Percentiles rank a stretch among this genome's conserved stretches.
Evolutionary conservation across 2,329 filamentous ascomycete genomes (phyloP).

Genomic region (Botrytis sinoallii): DNA sequence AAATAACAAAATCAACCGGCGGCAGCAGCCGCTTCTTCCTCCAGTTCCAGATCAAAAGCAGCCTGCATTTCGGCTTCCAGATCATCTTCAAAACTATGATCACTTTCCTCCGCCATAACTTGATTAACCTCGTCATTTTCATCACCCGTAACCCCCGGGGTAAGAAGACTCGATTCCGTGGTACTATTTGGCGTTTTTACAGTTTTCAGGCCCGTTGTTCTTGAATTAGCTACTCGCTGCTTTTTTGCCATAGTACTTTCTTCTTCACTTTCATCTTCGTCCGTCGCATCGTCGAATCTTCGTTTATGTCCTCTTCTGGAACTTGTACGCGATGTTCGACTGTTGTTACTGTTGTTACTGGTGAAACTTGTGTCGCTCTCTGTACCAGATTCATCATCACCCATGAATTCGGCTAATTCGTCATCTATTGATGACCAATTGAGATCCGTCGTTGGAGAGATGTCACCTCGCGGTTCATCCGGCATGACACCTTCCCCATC

Average conservation of each 20-base stretch:
- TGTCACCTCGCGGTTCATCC: slow-evolving; percentile 48
- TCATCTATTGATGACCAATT: slow-evolving; percentile 65
- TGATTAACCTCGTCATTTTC: slow-evolving; percentile 37
- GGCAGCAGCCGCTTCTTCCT: neutral
- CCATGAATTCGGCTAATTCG: slow-evolving; percentile 73
- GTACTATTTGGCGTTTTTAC: slow-evolving; percentile 44
- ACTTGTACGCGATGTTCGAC: slow-evolving; percentile 29
- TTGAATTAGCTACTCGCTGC: slow-evolving; percentile 47
- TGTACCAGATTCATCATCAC: slow-evolving; percentile 51
- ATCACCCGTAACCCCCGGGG: slow-evolving; percentile 43
- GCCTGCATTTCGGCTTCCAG: slow-evolving; percentile 54
- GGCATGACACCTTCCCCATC: slow-evolving; percentile 50
- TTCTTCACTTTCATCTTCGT: slow-evolving; percentile 50
- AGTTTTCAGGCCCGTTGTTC: slow-evolving; percentile 47
- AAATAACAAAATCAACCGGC: neutral
- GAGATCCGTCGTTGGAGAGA: slow-evolving; percentile 54
- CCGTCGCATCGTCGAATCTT: slow-evolving; percentile 37
- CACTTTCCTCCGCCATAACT: slow-evolving; percentile 36
- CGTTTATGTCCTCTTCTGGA: slow-evolving; percentile 33
- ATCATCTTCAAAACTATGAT: slow-evolving; percentile 39
- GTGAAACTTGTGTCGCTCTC: slow-evolving; percentile 36
- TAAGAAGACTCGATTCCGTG: slow-evolving; percentile 42
- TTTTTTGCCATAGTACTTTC: slow-evolving; percentile 50
- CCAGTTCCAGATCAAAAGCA: slow-evolving; percentile 42
- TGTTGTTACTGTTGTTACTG: slow-evolving; percentile 26